phyloP scores from a whole-genome alignment of 208 protist genomes.

The Wallacemonas collosoma region DNA sequence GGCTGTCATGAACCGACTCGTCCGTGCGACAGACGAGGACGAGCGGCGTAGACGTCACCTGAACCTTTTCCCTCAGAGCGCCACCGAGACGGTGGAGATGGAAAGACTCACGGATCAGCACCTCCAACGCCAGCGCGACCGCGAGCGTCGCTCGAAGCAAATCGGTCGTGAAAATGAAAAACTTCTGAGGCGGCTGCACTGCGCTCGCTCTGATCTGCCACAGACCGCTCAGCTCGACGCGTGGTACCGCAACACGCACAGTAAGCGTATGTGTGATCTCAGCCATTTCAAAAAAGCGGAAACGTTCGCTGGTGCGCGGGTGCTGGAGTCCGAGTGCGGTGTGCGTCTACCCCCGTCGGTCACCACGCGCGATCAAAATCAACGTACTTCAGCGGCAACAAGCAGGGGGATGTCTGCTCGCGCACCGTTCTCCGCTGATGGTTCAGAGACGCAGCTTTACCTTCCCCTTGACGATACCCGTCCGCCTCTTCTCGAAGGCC shows the following conservation, averaged over 20 bases:
- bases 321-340: slow-evolving; percentile 36
- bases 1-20: slow-evolving; percentile 31
- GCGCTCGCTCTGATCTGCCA: slow-evolving; percentile 26
- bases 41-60: slow-evolving; percentile 42
- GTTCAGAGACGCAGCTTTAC: not conserved
- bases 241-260: slow-evolving; percentile 58
- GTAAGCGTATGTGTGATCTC: slow-evolving; percentile 36
- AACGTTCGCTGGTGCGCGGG: slow-evolving; percentile 44
- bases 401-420: not conserved
- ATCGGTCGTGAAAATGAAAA: slow-evolving; percentile 33
- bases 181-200: slow-evolving; percentile 42
- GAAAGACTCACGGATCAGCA: slow-evolving; percentile 45
- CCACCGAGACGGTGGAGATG: slow-evolving; percentile 28
- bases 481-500: slow-evolving; percentile 36
- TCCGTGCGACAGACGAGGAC: slow-evolving; percentile 33
- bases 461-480: not conserved
- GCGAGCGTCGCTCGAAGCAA: slow-evolving; percentile 15
- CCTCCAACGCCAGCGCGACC: slow-evolving; percentile 27
- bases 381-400: not conserved
- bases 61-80: slow-evolving; percentile 37
- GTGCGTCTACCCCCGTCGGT: slow-evolving; percentile 3
- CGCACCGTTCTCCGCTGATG: not conserved
- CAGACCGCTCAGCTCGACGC: slow-evolving; percentile 37
- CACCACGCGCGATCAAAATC: not conserved
- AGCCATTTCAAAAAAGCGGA: slow-evolving; percentile 52